Evolutionary conservation across 2,329 filamentous ascomycete species (phyloP), one percentile per base, ranked within the genome.

Genomic region (Xylaria polymorpha): DNA sequence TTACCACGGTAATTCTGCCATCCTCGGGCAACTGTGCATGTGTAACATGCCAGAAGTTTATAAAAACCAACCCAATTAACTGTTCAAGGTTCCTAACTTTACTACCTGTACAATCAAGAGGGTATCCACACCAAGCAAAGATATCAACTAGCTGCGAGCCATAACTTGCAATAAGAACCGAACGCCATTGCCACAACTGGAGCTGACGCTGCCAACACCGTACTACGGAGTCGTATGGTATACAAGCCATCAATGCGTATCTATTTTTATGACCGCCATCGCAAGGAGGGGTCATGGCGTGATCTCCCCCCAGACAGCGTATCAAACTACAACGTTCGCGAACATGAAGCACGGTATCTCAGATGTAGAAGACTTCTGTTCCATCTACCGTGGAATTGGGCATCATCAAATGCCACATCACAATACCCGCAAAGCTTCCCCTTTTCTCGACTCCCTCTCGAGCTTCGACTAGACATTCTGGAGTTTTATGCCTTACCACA

Each of bases 401-500:
- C 7, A 12, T 9, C 35, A 37, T 37, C 35, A 12, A 12, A 2
- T 37, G 35, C 7, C 7, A 37, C 35, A 37, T 12, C 35, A 37
- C 35, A 4, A 12, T 37, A 37, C 35, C 35, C 35, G 8, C 10
- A 37, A 9, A 37, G 35, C 18, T 22, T 50, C 48, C 44, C 44
- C 1, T 57, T 66, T 15, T 22, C 32, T 46, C 22, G 4, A n/a
- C 39, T 66, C 1, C 37, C 64, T n/a, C 2, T 6, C 4, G 63
- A 66, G 37, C 57, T 66, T 50, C 55, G 63, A 44, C 35, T 61
- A 7, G 4, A 37, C 6, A 44, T 62, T 41, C 12, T 60, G 8
- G 39, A 50, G 29, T 7, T 61, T 7, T 56, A 37, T 55, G 56
- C 64, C n/a, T 56, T 61, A 18, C 55, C 56, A 12, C 18, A 10